Percentiles rank a stretch among this genome's conserved stretches.
Conservation (phyloP, 1,284 basidiomycete species). For the Malassezia arunalokei region DNA sequence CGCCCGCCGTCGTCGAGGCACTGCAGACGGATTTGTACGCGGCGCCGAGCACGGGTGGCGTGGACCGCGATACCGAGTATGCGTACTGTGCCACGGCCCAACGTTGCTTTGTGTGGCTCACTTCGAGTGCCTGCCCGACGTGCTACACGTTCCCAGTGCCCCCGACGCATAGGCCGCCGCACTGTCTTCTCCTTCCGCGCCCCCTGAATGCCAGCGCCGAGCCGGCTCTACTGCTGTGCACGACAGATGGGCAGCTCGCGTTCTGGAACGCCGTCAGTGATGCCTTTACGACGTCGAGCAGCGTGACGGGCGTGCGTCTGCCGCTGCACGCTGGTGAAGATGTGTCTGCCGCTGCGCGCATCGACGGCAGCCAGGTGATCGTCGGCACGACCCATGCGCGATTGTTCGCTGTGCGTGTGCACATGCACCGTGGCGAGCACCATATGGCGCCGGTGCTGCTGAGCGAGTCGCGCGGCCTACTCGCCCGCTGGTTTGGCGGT, state of each 20-base stretch:
- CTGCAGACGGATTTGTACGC: constrained; percentile 8
- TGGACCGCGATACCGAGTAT: constrained; percentile 12
- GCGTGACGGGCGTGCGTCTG: not conserved
- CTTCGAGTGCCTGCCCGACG: constrained; percentile 1
- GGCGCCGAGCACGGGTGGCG: constrained; percentile 5
- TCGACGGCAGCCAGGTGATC: constrained; percentile 12
- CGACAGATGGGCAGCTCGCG: not conserved
- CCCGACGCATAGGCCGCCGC: not conserved
- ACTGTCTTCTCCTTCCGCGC: constrained; percentile 7
- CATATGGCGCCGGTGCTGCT: constrained; percentile 11
- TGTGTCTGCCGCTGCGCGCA: constrained; percentile 3
- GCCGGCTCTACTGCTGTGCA: constrained; percentile 10
- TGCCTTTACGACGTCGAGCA: not conserved
- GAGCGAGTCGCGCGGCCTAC: constrained; percentile 28
- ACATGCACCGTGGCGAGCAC: constrained; percentile 7
- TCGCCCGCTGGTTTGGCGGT: constrained; percentile 34
- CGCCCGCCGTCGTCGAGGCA: not conserved
- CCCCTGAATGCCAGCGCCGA: constrained; percentile 12
- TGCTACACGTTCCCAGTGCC: constrained; percentile 5
- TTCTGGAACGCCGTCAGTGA: constrained; percentile 15
- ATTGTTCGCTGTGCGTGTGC: constrained; percentile 6
- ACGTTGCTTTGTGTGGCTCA: constrained; percentile 8
- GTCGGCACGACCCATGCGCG: constrained; percentile 6
- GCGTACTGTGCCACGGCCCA: constrained; percentile 4
- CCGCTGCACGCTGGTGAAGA: constrained; percentile 5